Conservation (phyloP, 441 rosid genomes). For the Euphorbia schlechtendalii region DNA sequence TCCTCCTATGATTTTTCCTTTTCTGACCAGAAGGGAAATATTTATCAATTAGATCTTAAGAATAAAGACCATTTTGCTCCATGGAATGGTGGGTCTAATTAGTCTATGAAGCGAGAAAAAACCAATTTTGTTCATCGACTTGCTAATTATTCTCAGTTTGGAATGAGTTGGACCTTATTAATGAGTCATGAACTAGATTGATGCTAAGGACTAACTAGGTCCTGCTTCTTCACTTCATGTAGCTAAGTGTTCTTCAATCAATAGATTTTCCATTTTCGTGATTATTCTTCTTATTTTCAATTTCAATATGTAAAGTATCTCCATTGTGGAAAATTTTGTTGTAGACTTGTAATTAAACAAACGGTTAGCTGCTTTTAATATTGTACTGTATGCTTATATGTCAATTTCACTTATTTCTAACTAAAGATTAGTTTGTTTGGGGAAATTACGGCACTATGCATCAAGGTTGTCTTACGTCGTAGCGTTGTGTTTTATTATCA, state of each 20-base stretch:
- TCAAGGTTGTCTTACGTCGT: not conserved
- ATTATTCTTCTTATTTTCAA: not conserved
- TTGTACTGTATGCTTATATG: not conserved
- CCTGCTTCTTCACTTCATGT: not conserved
- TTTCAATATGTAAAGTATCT: not conserved
- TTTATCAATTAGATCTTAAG: not conserved
- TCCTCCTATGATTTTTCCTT: constrained; percentile 6
- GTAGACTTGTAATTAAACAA: not conserved
- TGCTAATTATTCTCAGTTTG: too few relatives aligned
- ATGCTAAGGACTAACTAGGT: not conserved
- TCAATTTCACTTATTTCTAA: not conserved
- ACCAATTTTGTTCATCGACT: too few relatives aligned
- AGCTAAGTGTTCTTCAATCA: not conserved
- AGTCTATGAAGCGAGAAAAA: too few relatives aligned
- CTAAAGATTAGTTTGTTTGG: not conserved
- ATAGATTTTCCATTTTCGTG: not conserved
- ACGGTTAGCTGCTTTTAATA: not conserved
- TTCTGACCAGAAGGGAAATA: not conserved
- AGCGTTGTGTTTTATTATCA: too few relatives aligned
- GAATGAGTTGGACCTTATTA: not conserved
- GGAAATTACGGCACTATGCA: not conserved
- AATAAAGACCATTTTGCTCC: not conserved
- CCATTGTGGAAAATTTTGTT: not conserved
- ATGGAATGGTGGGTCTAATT: not conserved
- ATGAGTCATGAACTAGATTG: not conserved